A percentile compares a stretch with the other conserved stretches of the same genome.
These are phyloP conservation scores for Blastocladiella britannica DNA, from an alignment of 192 early-diverging fungal genomes.

Conservation along the genomic window DNA sequence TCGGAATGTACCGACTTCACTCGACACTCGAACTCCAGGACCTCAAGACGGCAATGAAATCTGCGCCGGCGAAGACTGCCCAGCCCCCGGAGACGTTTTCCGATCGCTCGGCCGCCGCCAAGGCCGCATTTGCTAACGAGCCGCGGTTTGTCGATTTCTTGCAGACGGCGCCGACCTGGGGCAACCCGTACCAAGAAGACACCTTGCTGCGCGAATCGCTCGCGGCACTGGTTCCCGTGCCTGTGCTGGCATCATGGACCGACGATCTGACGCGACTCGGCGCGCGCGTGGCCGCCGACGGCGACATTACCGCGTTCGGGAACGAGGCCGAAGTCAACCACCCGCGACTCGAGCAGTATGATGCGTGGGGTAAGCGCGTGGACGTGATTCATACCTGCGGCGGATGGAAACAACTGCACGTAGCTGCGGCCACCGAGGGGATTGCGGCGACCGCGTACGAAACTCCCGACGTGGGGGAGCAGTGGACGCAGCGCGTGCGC, in stretches of 20 bases:
- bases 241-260: neutral
- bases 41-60: too few relatives aligned
- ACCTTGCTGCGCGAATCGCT: slow-evolving; percentile 6
- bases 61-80: too few relatives aligned
- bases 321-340: slow-evolving; percentile 35
- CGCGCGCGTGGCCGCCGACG: slow-evolving; percentile 2
- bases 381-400: slow-evolving; percentile 34
- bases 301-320: slow-evolving; percentile 21
- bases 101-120: too few relatives aligned
- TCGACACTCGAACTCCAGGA: too few relatives aligned
- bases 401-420: slow-evolving; percentile 39
- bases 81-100: too few relatives aligned
- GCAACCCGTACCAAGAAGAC: slow-evolving; percentile 11
- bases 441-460: slow-evolving; percentile 45
- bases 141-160: slow-evolving; percentile 7
- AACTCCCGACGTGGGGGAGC: slow-evolving; percentile 21
- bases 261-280: slow-evolving; percentile 7
- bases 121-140: too few relatives aligned
- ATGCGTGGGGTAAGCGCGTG: slow-evolving; percentile 40
- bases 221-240: slow-evolving; percentile 3
- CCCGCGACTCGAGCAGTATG: slow-evolving; percentile 44
- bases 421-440: slow-evolving; percentile 38
- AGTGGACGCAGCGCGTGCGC: slow-evolving; percentile 17
- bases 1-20: too few relatives aligned
- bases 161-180: slow-evolving; percentile 9